These are phyloP conservation scores for Bombardia bombarda DNA, from an alignment of 495 filamentous ascomycete species.

Conservation along the genomic window DNA sequence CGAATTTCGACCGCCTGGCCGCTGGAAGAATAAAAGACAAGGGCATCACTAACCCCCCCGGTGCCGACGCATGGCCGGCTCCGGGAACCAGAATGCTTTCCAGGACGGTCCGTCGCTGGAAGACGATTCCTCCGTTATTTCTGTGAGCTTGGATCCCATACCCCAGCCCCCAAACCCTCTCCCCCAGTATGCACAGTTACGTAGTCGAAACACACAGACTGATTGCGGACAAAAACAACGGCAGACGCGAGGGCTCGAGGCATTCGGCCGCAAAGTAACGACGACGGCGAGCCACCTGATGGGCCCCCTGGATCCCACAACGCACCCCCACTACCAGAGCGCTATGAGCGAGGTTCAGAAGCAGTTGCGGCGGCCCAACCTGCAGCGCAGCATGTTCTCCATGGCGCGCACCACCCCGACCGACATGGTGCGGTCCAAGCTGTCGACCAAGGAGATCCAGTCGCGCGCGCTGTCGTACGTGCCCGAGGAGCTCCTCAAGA, in stretches of 20 bases:
- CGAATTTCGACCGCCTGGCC: too few species aligned
- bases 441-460: slow-evolving; percentile 89
- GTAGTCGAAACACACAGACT: too few species aligned
- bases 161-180: too few species aligned
- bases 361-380: slow-evolving; percentile 69
- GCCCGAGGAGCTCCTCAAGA: slow-evolving; percentile 79
- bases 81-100: slow-evolving; percentile 44
- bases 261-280: slow-evolving; percentile 90
- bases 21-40: too few species aligned
- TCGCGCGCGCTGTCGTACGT: slow-evolving; percentile 84
- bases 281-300: slow-evolving; percentile 89
- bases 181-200: too few species aligned
- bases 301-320: slow-evolving; percentile 53
- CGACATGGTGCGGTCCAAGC: slow-evolving; percentile 84
- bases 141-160: too few species aligned
- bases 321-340: slow-evolving; percentile 64
- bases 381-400: slow-evolving; percentile 85
- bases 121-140: slow-evolving; percentile 44
- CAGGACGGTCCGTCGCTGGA: slow-evolving; percentile 37
- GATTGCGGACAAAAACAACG: too few species aligned
- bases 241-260: slow-evolving; percentile 81
- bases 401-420: slow-evolving; percentile 82
- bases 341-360: slow-evolving; percentile 87
- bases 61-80: slow-evolving; percentile 45
- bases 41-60: too few species aligned